Evolutionary conservation across 768 basidiomycete species (phyloP), one percentile per base, ranked within the genome.

Genomic region (Pleurotus sapidus): DNA sequence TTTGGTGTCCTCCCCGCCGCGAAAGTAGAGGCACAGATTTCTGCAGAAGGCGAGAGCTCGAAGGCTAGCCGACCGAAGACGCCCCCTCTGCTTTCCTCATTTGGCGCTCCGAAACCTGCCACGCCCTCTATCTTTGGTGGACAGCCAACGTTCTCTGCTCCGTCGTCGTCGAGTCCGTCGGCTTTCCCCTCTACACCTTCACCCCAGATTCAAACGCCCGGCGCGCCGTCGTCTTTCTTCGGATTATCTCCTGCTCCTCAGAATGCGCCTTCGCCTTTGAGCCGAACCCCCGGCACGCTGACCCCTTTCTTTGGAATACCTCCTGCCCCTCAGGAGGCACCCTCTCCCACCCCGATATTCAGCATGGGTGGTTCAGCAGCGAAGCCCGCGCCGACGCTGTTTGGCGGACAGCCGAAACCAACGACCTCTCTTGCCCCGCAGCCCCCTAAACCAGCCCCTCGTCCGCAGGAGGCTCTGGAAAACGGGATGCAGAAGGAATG

Each of bases 401-500:
- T 54, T 38, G 51, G 51, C 9, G 39, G 49, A 27, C 11, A 15
- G 47, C 30, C 46, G 6, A 25, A 12, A 17, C 23, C 48, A 23
- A n/a, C 9, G 5, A 48, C 6, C 48, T 15, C 34, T 34, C 30
- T 17, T 30, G 40, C 24, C 56, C 25, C n/a, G 4, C 15, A 43
- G 45, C 47, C 9, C 14, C 42, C 42, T 11, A 45, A 45, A 45
- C 42, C 20, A 23, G 42, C 20, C n/a, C 51, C 56, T 25, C 42
- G 47, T 3, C 47, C 53, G 4, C 62, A 61, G 0, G 63, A 70
- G 46, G 58, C 70, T 56, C 63, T 79, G 59, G 80, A 84, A 58
- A 79, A 83, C 55, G 85, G 87, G 8, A 83, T 93, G 81, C 88
- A 90, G 63, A 76, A 77, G 15, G 86, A 92, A 64, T 87, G 87